phyloP scores from a whole-genome alignment of 306 rosid species.

The Senna tora region DNA sequence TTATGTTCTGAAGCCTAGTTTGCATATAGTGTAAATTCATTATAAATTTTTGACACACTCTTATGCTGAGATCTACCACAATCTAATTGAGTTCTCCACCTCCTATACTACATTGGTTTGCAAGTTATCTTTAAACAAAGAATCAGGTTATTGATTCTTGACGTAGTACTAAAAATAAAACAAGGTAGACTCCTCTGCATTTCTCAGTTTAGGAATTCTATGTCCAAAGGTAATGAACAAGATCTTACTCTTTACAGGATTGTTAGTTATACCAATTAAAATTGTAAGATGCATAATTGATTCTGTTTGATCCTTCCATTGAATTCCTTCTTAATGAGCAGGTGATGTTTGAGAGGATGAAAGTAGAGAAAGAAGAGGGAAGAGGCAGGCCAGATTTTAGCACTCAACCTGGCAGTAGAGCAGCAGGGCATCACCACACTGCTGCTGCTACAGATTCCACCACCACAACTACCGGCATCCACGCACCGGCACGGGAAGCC shows the following conservation, averaged over 20 bases:
- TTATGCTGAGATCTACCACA: no score
- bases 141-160: no score
- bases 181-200: not conserved
- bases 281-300: not conserved
- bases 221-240: no score
- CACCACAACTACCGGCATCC: not conserved
- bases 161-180: no score
- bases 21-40: no score
- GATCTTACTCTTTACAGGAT: not conserved
- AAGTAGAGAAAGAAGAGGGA: constrained; percentile 61
- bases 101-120: not conserved
- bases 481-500: not conserved
- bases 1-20: no score
- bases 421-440: not conserved
- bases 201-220: not conserved
- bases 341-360: constrained; percentile 63
- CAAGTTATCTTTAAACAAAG: not conserved
- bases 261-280: not conserved
- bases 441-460: not conserved
- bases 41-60: no score
- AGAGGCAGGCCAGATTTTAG: constrained; percentile 39
- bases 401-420: not conserved
- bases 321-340: not conserved
- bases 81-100: no score
- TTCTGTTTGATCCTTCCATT: not conserved